Base-by-base conservation (phyloP, 2,329 filamentous ascomycete genomes). In the Fusarium haematococcum region DNA sequence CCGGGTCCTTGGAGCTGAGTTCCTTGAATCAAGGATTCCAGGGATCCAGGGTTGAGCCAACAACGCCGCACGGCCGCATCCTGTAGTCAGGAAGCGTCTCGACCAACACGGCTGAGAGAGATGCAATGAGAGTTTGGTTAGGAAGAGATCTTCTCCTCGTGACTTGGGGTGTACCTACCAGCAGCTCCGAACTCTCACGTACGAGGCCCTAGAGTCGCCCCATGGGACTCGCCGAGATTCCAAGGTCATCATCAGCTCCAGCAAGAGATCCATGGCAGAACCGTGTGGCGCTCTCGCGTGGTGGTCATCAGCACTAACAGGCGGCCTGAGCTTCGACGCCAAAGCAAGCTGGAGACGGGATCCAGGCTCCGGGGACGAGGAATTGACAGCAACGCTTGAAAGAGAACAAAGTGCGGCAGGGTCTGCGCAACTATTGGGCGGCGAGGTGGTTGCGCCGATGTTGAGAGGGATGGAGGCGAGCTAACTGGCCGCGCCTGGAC, bases 1-100 rank as follows among this genome's bases (percentile, higher is more conserved):
- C 76, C 76, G 69, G 76, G 73, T 73, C 37, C 65, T 41, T 78
- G 77, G 77, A 67, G 69, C 65, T 63, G 27, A 45, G 43, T 39
- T 60, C 65, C 60, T 62, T 57, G 48, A 56, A 32, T 62, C 35
- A 23, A 52, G 13, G 37, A 41, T 54, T 41, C 48, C 60, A 63
- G 30, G 60, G 60, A 63, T 65, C 48, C 45, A 32, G 64, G 73
- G 65, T 66, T 39, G 65, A 67, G 63, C 23, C 50, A 68, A 50
- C 57, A 63, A 56, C 48, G 69, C 61, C 62, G 62, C 54, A 69
- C 61, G 57, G 43, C 41, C 60, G 35, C 41, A 63, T 27, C 32
- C 43, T 48, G 43, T 48, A 48, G 54, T 9, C 20, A 39, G 35
- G 18, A 27, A 37, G 35, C 33, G 23, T n/a, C 35, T 39, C 35